phyloP scores from a whole-genome alignment of 1,139 yeast genomes.

The Pichia sp. region DNA sequence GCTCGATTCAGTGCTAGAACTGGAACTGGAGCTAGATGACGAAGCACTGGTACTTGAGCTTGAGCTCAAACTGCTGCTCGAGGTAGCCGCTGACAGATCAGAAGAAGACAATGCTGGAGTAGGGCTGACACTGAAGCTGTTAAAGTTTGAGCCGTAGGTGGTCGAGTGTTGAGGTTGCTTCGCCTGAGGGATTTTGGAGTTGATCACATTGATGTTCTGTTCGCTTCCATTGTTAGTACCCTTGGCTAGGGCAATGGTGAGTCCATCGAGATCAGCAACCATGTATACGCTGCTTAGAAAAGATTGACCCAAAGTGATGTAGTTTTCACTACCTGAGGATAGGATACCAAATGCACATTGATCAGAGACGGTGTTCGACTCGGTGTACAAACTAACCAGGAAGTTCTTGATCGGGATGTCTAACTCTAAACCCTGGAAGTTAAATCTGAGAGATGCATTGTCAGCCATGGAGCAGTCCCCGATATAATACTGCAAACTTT shows the following conservation, averaged over 20 bases:
- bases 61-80: background rate
- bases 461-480: constrained; percentile 26
- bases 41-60: background rate
- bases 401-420: constrained; percentile 40
- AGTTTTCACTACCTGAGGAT: constrained; percentile 25
- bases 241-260: constrained; percentile 62
- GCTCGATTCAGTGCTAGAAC: no score
- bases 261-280: constrained; percentile 66
- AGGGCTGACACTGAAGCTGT: constrained; percentile 3
- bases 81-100: constrained; percentile 1
- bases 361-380: constrained; percentile 7
- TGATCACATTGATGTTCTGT: constrained; percentile 2
- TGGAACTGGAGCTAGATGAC: constrained; percentile 1
- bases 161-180: constrained; percentile 5
- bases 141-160: constrained; percentile 7
- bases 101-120: constrained; percentile 3
- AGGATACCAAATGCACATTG: constrained; percentile 22
- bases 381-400: constrained; percentile 12
- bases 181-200: constrained; percentile 9
- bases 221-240: constrained; percentile 4
- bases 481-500: constrained; percentile 29
- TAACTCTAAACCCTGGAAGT: constrained; percentile 47
- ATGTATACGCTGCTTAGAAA: constrained; percentile 68
- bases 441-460: constrained; percentile 30
- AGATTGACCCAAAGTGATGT: constrained; percentile 58